phyloP scores from a whole-genome alignment of 2,329 filamentous ascomycete species.

The Stagonosporopsis vannaccii region DNA sequence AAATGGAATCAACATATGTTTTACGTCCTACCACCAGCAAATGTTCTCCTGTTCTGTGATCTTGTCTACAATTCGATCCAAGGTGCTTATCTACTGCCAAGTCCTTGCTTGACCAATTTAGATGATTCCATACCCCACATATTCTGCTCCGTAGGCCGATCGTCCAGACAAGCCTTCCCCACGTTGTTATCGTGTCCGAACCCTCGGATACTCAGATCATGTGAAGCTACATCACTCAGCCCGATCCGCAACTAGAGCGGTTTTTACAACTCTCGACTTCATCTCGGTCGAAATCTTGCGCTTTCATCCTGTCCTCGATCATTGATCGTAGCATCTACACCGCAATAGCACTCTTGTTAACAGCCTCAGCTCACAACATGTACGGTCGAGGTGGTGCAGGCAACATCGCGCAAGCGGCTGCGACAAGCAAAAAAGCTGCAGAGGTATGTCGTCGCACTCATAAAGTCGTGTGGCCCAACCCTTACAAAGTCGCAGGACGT shows the following conservation, averaged over 20 bases:
- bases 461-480: background rate
- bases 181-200: conserved; percentile 29
- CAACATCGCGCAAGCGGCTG: conserved; percentile 51
- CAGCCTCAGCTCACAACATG: conserved; percentile 26
- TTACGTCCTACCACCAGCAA: background rate
- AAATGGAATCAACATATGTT: conserved; percentile 20
- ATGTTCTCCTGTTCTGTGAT: background rate
- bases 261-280: background rate
- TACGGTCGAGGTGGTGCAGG: conserved; percentile 56
- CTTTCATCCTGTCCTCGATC: background rate
- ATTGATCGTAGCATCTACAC: background rate
- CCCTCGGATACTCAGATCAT: conserved; percentile 12
- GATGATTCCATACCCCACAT: conserved; percentile 34
- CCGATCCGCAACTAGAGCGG: conserved; percentile 18
- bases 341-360: background rate
- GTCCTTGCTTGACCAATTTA: conserved; percentile 36
- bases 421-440: conserved; percentile 39
- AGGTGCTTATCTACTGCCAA: conserved; percentile 31
- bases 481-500: conserved; percentile 41
- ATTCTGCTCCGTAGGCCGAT: conserved; percentile 12
- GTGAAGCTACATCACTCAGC: conserved; percentile 19
- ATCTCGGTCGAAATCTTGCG: too few species aligned
- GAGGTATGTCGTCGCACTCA: conserved; percentile 30
- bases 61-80: background rate
- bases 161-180: conserved; percentile 33